Evolutionary conservation across 192 early-diverging fungal species (phyloP).

Genomic region (Radiomyces spectabilis): DNA sequence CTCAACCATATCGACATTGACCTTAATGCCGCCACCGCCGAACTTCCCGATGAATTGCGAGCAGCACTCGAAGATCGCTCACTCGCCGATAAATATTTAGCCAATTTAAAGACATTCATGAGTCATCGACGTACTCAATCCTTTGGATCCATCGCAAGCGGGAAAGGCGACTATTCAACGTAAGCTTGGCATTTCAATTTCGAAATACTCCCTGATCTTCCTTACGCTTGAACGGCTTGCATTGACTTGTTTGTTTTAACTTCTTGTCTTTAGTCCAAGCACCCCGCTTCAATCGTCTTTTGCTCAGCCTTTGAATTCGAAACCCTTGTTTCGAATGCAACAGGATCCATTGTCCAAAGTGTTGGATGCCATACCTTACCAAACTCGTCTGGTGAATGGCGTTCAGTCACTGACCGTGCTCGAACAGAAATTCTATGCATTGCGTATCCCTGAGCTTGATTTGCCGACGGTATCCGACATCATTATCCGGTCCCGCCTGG

Average conservation of each 20-base stretch:
- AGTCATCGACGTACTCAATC: constrained; percentile 28
- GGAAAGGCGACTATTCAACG: constrained; percentile 21
- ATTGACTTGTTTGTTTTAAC: no score
- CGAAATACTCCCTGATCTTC: no score
- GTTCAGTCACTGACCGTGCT: constrained; percentile 44
- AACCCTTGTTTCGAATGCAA: background rate
- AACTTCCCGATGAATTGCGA: constrained; percentile 37
- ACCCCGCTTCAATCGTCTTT: constrained; percentile 17
- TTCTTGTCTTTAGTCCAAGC: constrained; percentile 11
- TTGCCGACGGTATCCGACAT: constrained; percentile 46
- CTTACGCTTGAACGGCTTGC: no score
- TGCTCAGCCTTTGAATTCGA: background rate
- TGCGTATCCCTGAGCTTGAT: constrained; percentile 50
- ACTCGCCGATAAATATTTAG: constrained; percentile 34
- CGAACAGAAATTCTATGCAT: constrained; percentile 42
- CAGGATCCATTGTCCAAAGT: constrained; percentile 18
- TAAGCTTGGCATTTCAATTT: no score
- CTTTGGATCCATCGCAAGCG: constrained; percentile 27
- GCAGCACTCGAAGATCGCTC: constrained; percentile 36
- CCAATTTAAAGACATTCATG: constrained; percentile 29
- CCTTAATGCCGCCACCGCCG: constrained; percentile 25
- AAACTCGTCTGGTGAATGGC: constrained; percentile 40
- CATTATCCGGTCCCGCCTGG: constrained; percentile 38
- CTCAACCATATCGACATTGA: constrained; percentile 24
- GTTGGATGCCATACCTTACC: constrained; percentile 10